Evolutionary conservation across 2,329 filamentous ascomycete species (phyloP).

Genomic region (Fusarium zealandicum): DNA sequence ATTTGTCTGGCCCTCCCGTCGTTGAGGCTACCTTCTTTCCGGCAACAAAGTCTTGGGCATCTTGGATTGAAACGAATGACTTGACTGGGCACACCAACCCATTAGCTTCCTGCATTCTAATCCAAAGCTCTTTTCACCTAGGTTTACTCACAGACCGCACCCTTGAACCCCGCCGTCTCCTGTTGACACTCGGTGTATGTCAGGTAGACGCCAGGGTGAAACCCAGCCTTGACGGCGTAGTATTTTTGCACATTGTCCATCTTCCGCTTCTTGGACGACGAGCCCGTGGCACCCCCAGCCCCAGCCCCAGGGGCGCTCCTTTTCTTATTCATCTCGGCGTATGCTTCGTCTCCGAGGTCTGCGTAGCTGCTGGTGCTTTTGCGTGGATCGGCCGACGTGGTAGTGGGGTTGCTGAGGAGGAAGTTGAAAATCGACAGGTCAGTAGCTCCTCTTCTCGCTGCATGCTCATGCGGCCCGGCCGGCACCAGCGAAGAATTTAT

Average conservation of each 20-base stretch:
- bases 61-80: conserved; percentile 74
- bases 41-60: conserved; percentile 80
- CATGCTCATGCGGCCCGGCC: conserved; percentile 30
- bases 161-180: conserved; percentile 67
- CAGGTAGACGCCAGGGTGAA: conserved; percentile 66
- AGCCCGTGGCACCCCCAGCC: conserved; percentile 15
- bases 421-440: conserved; percentile 39
- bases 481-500: conserved; percentile 26
- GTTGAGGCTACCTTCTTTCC: conserved; percentile 58
- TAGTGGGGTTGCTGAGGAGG: conserved; percentile 21
- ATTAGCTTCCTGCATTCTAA: conserved; percentile 11
- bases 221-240: conserved; percentile 68
- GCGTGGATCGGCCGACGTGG: conserved; percentile 7
- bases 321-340: conserved; percentile 44
- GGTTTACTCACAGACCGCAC: conserved; percentile 69
- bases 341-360: conserved; percentile 4
- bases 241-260: conserved; percentile 60
- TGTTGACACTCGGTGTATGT: conserved; percentile 67
- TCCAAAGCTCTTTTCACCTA: not conserved
- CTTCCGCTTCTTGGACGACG: conserved; percentile 56
- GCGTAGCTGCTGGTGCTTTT: conserved; percentile 7
- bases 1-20: conserved; percentile 55
- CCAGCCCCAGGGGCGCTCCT: conserved; percentile 35
- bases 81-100: conserved; percentile 65
- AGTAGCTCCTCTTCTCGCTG: conserved; percentile 13